Base-by-base conservation (phyloP, 2,329 filamentous ascomycete genomes). In the Coniochaeta sp. region DNA sequence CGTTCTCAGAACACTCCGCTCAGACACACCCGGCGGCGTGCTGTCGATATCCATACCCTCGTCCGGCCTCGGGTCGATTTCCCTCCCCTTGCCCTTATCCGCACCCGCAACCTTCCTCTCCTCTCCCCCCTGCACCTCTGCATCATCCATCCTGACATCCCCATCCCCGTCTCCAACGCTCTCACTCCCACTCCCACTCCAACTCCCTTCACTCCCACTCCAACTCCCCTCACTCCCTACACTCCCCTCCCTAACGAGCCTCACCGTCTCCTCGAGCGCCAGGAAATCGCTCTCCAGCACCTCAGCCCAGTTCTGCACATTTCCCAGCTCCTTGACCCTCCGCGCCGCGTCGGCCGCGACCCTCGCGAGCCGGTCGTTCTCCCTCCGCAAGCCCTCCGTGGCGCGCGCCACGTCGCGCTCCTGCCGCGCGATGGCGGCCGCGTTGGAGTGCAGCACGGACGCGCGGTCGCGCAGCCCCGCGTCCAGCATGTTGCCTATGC, bases 271-370 rank as follows among this genome's bases (percentile, higher is more conserved):
- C 71, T 86, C 84, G 7, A 89, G 69, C 52, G 86, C 80, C 59
- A 87, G 64, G 64, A 89, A 86, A 65, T 87, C 84, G 61, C 84
- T 73, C 78, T 88, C 90, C 68, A 93, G 78, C 74, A 92, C 85
- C 80, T 95, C 90, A 24, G 90, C 89, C 90, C 90, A 95, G 72
- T 93, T 93, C 79, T 93, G 89, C 69, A 93, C 83, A 70, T 92
- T 87, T 26, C 90, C 89, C 62, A 92, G 78, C 78, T 92, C 89
- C 75, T 92, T 93, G 61, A 93, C 76, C 68, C 81, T 81, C 64
- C 81, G 80, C 54, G 83, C 82, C 38, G 87, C 86, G 61, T 80
- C 81, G 65, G 83, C 82, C 5, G 86, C 85, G 66, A 90, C 78
- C 65, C 81, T 81, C 65, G 84, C 81, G 69, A 90, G 81, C 72